A percentile compares a stretch with the other conserved stretches of the same genome.
Conservation (phyloP, 108 stramenopile genomes). For the Aurantiochytrium sp. region DNA sequence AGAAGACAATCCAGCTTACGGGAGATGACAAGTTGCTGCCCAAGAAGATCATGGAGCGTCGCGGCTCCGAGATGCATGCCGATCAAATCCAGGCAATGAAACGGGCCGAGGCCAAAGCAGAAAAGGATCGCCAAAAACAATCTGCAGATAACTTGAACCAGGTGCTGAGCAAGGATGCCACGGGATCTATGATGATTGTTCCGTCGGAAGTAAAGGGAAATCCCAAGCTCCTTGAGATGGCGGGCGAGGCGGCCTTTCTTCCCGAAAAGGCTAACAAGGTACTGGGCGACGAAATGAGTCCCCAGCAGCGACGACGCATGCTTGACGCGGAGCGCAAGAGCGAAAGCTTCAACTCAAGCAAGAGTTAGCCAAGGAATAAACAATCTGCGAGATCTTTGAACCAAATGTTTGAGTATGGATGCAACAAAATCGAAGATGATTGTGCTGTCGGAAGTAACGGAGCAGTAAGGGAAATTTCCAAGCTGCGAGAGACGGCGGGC, state of each 20-base stretch:
- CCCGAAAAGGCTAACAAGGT: not conserved
- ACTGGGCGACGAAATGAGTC: not conserved
- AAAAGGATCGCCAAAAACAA: not conserved
- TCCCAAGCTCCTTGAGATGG: not conserved
- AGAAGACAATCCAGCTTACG: slow-evolving; percentile 1
- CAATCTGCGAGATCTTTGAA: no score
- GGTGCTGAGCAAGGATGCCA: not conserved
- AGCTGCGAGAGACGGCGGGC: no score
- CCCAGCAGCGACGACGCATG: not conserved
- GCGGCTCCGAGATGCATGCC: not conserved
- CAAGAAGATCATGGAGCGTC: not conserved
- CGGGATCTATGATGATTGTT: not conserved
- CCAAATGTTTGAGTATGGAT: no score
- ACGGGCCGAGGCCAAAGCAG: not conserved
- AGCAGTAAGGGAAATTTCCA: no score
- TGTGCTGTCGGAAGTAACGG: no score
- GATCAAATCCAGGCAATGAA: not conserved
- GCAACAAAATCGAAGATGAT: no score
- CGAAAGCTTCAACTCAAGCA: not conserved
- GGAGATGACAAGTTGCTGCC: not conserved
- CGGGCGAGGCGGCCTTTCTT: not conserved
- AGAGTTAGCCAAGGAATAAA: not conserved
- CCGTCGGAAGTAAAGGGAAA: not conserved
- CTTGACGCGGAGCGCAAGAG: not conserved
- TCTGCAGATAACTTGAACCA: not conserved